These are phyloP conservation scores for Ceratocystis eucalypticola DNA, from an alignment of 2,329 filamentous ascomycete genomes.

Conservation along the genomic window DNA sequence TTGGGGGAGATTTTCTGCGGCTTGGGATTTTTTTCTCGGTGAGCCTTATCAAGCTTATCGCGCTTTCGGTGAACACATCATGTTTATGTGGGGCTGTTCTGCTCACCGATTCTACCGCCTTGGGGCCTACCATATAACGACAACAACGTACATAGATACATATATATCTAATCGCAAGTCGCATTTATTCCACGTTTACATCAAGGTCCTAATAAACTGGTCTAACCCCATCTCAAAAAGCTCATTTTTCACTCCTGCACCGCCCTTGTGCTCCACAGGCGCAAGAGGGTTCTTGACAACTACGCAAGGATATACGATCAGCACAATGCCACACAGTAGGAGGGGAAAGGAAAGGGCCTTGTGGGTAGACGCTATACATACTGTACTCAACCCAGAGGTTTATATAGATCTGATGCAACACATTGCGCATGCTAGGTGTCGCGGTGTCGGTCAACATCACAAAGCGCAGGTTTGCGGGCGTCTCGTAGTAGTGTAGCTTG, in stretches of 20 bases:
- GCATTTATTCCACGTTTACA: conserved; percentile 31
- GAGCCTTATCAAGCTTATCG: conserved; percentile 13
- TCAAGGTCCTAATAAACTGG: conserved; percentile 57
- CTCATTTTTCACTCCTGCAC: conserved; percentile 57
- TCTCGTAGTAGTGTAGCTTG: conserved; percentile 98
- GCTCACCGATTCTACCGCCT: conserved; percentile 6
- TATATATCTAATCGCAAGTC: background rate
- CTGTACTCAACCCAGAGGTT: conserved; percentile 95
- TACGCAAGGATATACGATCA: conserved; percentile 23
- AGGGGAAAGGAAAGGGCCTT: background rate
- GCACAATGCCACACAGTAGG: background rate
- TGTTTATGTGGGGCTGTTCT: background rate
- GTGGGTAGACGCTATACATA: conserved; percentile 29
- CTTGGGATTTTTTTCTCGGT: conserved; percentile 17
- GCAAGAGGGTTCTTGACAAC: conserved; percentile 59
- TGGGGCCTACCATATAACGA: background rate
- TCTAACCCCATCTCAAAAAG: conserved; percentile 60
- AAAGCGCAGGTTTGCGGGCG: conserved; percentile 86
- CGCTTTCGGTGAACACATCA: conserved; percentile 10
- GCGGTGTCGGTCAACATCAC: conserved; percentile 90
- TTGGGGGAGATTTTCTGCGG: conserved; percentile 15
- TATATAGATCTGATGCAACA: conserved; percentile 95
- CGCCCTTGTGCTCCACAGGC: conserved; percentile 54
- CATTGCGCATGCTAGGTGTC: conserved; percentile 80
- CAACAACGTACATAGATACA: background rate